Evolutionary conservation across 495 filamentous ascomycete genomes (phyloP), one percentile per base, ranked within the genome.

Genomic region (Podospora pseudopauciseta): DNA sequence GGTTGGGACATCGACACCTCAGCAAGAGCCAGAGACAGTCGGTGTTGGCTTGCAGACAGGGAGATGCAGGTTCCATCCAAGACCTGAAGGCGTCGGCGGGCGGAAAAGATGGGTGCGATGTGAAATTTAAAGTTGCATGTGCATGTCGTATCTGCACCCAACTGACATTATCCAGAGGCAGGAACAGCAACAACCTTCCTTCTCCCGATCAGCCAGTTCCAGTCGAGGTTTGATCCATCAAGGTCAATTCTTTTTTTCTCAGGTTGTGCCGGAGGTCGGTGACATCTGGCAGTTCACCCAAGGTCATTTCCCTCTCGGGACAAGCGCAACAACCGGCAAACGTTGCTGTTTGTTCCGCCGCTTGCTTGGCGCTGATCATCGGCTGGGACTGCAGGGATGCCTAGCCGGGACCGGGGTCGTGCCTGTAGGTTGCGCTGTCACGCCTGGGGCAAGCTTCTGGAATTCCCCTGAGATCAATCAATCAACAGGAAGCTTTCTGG

Each of bases 341-440:
- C 66, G 11, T 61, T 62, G 60, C 65, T 66, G 68, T 68, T 69
- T 58, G 63, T 69, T 68, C 74, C 62, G 73, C 70, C 70, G 67
- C 67, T 67, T 58, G 68, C 68, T 72, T 76, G 71, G 72, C 74
- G 70, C 67, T 74, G 72, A 76, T 76, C 72, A 66, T 65, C 72
- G 71, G 72, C 72, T 65, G 69, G 70, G 59, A 71, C 70, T 67
- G 66, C 64, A 67, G 59, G 58, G 20, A 49, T 68, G 66, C 53
- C 54, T 23, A 32, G 20, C 39, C 15, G 26, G 53, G 27, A 60
- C 63, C 32, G 28, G 34, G 53, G 39, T 58, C 26, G 30, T 32
- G 65, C 59, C 30, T 65, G 27, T 23, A 23, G 23, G 23, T 32
- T 23, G 28, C 13, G 53, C 23, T 16, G 23, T 54, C n/a, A 54